Percentiles rank a stretch among this genome's conserved stretches.
Evolutionary conservation across 176 grass and related monocot species (phyloP).

Genomic region (Sorghum bicolor): Sorghum_bicolor_NCBIv3 NC_012873.2:57822501-57823000

Average conservation of each 20-base stretch:
- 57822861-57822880: constrained; percentile 42
- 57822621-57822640: constrained; percentile 13
- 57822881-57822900: neutral
- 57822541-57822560: constrained; percentile 69
- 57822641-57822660: neutral
- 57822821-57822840: constrained; percentile 12
- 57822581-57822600: constrained; percentile 72
- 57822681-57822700: constrained; percentile 23
- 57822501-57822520: constrained; percentile 58
- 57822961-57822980: constrained; percentile 13
- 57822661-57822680: constrained; percentile 20
- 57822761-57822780: constrained; percentile 15
- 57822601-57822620: constrained; percentile 23
- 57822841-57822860: constrained; percentile 17
- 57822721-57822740: constrained; percentile 22
- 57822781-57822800: constrained; percentile 25
- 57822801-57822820: constrained; percentile 2
- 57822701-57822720: constrained; percentile 22
- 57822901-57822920: constrained; percentile 46
- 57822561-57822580: constrained; percentile 76
- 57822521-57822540: constrained; percentile 63
- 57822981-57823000: neutral
- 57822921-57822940: neutral
- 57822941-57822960: neutral
- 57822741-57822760: constrained; percentile 24